Evolutionary conservation across 2,329 filamentous ascomycete genomes (phyloP), one percentile per base, ranked within the genome.

Genomic region (Alternaria sp.): DNA sequence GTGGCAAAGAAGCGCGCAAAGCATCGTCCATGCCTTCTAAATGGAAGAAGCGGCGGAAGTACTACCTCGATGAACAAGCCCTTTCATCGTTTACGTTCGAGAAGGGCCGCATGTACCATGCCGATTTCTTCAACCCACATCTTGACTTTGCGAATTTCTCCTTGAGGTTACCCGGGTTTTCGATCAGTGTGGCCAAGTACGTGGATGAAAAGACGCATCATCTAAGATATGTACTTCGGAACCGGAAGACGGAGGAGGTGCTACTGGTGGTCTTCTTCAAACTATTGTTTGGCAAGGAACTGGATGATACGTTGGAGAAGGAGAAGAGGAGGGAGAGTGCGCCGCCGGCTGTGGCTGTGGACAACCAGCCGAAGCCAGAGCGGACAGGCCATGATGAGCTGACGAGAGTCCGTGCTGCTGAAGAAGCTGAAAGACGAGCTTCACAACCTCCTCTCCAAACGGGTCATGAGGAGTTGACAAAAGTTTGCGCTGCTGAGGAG

Each of bases 111-210:
- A 58, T 80, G 58, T 84, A 85, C 58, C 77, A 82, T 43, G 81
- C 73, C 1, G 83, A 85, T 59, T 84, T 85, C 62, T 84, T 82
- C 74, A 85, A 85, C 57, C 81, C 82, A 21, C 83, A 84, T 68
- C 68, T 85, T 6, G 83, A 84, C 64, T 85, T 84, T 69, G 79
- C 80, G 1, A 82, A 83, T 47, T 84, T 83, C 61, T 73, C 79
- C 4, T 63, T 85, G 4, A 80, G 82, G 58, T 64, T 85, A 15
- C 83, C 83, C 0, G 83, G 83, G 0, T 83, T 84, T 56, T 80
- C 75, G 3, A 77, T 84, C 25, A 78, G 77, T 14, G 81, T 84
- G 5, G 78, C 82, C 46, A 81, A 78, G 67, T 84, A 84, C 59
- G 79, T 84, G 45, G 83, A 83, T 64, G 79, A 83, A 50, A 83